phyloP scores from a whole-genome alignment of 148 eudicot species.

The Arbutus unedo region DNA sequence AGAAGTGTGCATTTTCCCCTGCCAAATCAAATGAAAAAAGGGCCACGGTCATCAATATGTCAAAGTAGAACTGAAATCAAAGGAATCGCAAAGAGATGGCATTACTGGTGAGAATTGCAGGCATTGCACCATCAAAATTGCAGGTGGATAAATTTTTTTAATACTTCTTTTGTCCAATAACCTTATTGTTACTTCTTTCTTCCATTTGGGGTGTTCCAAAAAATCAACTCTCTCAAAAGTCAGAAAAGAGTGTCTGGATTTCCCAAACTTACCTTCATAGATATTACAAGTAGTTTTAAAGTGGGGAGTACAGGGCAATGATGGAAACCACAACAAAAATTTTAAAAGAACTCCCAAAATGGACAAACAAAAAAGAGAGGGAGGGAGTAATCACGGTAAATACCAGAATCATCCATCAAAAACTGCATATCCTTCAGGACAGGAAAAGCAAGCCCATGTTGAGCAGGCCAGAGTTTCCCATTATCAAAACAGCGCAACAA shows the following conservation, averaged over 20 bases:
- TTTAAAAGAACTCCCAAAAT: neutral
- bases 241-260: neutral
- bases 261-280: neutral
- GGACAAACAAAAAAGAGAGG: neutral
- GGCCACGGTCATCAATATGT: slow-evolving; percentile 8
- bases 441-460: slow-evolving; percentile 72
- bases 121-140: neutral
- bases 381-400: neutral
- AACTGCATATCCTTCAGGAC: slow-evolving; percentile 85
- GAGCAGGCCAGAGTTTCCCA: slow-evolving; percentile 64
- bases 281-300: neutral
- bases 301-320: too few species aligned
- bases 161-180: slow-evolving; percentile 42
- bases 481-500: slow-evolving; percentile 82
- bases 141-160: slow-evolving; percentile 43
- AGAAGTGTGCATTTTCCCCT: slow-evolving; percentile 80
- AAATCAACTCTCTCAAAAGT: neutral
- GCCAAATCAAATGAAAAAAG: slow-evolving; percentile 26
- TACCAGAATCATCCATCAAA: slow-evolving; percentile 82
- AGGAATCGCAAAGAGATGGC: neutral
- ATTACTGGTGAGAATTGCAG: slow-evolving; percentile 2
- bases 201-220: slow-evolving; percentile 39
- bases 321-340: too few species aligned
- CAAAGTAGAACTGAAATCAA: neutral
- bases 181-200: slow-evolving; percentile 68